phyloP scores from a whole-genome alignment of 345 rosid genomes.

The Erucastrum elatum region DNA sequence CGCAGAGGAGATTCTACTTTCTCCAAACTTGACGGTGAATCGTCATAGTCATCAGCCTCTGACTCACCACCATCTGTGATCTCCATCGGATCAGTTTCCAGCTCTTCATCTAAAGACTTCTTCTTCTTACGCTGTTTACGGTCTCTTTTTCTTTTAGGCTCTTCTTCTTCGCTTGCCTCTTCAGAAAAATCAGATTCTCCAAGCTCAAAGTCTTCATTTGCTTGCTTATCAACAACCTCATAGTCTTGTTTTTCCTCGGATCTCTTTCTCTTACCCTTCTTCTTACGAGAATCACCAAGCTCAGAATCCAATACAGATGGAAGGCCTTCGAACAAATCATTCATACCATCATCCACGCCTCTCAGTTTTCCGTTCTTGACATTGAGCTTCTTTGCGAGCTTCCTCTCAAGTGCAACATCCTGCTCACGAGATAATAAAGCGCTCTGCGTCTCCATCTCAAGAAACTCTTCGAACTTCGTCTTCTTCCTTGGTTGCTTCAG shows the following conservation, averaged over 20 bases:
- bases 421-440: constrained; percentile 38
- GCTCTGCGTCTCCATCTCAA: constrained; percentile 54
- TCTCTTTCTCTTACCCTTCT: constrained; percentile 48
- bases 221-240: constrained; percentile 28
- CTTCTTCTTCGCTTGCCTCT: constrained; percentile 30
- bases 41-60: constrained; percentile 32
- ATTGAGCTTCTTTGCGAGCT: constrained; percentile 84
- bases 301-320: constrained; percentile 49
- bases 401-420: constrained; percentile 73
- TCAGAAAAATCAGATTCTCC: constrained; percentile 34
- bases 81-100: constrained; percentile 25
- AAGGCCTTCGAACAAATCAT: constrained; percentile 51
- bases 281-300: constrained; percentile 38
- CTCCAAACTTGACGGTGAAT: constrained; percentile 32
- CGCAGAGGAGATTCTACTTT: constrained; percentile 35
- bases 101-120: constrained; percentile 40
- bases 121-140: constrained; percentile 38
- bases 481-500: constrained; percentile 46
- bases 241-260: constrained; percentile 34
- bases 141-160: constrained; percentile 22
- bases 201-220: constrained; percentile 23
- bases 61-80: constrained; percentile 30
- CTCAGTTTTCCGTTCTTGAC: constrained; percentile 69
- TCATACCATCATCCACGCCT: constrained; percentile 68
- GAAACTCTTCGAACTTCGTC: constrained; percentile 74